Base-by-base conservation (phyloP, 768 basidiomycete genomes). In the Mrakia blollopis region DNA sequence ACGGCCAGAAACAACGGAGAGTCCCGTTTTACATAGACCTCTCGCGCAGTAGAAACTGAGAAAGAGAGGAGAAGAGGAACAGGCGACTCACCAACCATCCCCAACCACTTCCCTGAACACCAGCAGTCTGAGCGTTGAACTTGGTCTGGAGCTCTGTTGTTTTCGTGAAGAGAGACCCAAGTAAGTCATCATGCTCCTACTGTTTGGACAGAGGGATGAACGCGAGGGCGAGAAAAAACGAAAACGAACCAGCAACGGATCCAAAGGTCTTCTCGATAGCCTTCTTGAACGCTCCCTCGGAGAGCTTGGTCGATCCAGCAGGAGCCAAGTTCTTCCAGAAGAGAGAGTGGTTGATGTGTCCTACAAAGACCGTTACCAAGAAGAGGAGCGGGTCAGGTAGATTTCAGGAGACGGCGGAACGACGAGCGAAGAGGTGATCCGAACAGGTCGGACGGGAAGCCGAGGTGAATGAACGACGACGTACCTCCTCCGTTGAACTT, bases 291-390 rank as follows among this genome's bases (percentile, higher is more conserved):
- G 88, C 86, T 30, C 65, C 65, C 10, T 79, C 78, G 7, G 23
- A 18, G 41, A 81, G 79, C 54, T 88, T 89, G 80, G 85, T 83
- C 7, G 85, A 83, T 6, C 91, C 92, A 37, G 88, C 81, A 1
- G 92, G 92, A 3, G 93, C 90, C 74, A 97, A 87, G 87, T 94
- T 95, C 86, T 89, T 91, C 95, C 95, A 97, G 88, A 98, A 98
- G 77, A 95, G 89, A 72, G 93, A 91, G 86, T 94, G 93, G 86
- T 94, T 94, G 87, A 94, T 92, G 85, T 92, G 94, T 14, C 91
- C 90, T 78, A 62, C 72, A 37, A 32, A 50, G 65, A 18, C 47
- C 18, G 16, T 18, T 9, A 4, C 18, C 28, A 39, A 37, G 28
- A 47, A 28, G 25, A 35, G 21, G 47, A 62, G 37, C 16, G 28